A percentile compares a stretch with the other conserved stretches of the same genome.
These are phyloP conservation scores for Chrysopogon serrulatus DNA, from an alignment of 176 grass and related monocot genomes.

Conservation along the genomic window DNA sequence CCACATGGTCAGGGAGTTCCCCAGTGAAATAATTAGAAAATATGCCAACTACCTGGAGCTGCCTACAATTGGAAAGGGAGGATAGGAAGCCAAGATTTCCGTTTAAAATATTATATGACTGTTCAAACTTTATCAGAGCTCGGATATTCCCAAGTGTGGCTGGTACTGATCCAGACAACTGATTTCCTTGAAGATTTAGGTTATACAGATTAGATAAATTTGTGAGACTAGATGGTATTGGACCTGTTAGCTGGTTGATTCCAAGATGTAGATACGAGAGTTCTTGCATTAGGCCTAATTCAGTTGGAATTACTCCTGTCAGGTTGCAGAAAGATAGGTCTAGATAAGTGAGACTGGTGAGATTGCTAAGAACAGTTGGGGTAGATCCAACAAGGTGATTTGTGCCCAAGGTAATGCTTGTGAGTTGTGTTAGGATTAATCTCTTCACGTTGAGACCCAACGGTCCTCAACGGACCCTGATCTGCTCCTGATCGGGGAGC, in stretches of 20 bases:
- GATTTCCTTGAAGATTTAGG: background rate
- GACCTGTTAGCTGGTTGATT: background rate
- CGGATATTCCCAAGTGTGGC: background rate
- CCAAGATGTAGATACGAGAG: background rate
- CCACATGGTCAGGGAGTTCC: background rate
- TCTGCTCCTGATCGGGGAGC: no score
- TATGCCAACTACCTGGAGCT: background rate
- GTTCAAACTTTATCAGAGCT: background rate
- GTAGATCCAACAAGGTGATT: background rate
- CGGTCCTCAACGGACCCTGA: no score
- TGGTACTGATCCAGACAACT: background rate
- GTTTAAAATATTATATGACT: background rate
- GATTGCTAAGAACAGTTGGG: background rate
- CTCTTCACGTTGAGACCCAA: no score
- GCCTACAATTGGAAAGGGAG: background rate
- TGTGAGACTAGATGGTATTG: background rate
- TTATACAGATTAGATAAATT: background rate
- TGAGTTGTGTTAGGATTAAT: no score
- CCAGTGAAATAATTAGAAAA: background rate
- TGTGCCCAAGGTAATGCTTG: rapidly evolving
- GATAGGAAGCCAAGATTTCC: background rate
- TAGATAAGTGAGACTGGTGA: background rate
- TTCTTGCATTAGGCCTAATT: background rate
- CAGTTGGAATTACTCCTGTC: background rate
- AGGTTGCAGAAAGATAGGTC: background rate